Evolutionary conservation across 306 rosid species (phyloP).

Genomic region (Begonia loranthoides): DNA sequence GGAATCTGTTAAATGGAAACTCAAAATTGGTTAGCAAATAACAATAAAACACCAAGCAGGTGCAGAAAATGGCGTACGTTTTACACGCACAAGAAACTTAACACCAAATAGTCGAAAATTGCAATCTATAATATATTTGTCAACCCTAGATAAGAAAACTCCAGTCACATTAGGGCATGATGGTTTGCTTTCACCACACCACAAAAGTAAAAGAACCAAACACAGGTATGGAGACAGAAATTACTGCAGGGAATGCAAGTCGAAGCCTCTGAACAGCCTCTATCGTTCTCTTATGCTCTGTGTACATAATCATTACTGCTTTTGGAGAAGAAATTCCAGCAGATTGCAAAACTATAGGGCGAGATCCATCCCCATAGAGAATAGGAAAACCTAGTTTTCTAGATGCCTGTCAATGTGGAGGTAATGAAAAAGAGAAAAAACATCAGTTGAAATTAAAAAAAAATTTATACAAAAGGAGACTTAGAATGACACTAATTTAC

Average conservation of each 20-base stretch:
- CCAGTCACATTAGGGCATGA: no score
- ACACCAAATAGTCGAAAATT: no score
- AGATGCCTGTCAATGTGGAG: conserved; percentile 38
- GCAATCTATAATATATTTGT: no score
- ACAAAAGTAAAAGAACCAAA: not conserved
- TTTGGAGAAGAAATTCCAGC: conserved; percentile 90
- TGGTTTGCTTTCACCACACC: no score
- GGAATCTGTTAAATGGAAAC: conserved; percentile 52
- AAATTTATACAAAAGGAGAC: not conserved
- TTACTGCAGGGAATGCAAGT: conserved; percentile 71
- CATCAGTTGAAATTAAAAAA: not conserved
- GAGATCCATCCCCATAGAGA: conserved; percentile 88
- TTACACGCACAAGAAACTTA: no score
- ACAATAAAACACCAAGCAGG: not conserved
- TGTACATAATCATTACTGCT: conserved; percentile 93
- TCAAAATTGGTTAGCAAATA: conserved; percentile 12
- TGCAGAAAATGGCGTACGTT: no score
- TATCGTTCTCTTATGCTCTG: conserved; percentile 38
- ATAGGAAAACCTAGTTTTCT: conserved; percentile 77
- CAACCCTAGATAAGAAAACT: no score
- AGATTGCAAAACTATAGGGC: conserved; percentile 75
- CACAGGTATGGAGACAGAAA: conserved; percentile 8
- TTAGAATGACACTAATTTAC: not conserved
- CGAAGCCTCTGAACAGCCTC: conserved; percentile 83
- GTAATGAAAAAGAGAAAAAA: not conserved